Percentiles rank a stretch among this genome's conserved stretches.
Evolutionary conservation across 1,284 basidiomycete species (phyloP).

Genomic region (Coriolopsis trogii): DNA sequence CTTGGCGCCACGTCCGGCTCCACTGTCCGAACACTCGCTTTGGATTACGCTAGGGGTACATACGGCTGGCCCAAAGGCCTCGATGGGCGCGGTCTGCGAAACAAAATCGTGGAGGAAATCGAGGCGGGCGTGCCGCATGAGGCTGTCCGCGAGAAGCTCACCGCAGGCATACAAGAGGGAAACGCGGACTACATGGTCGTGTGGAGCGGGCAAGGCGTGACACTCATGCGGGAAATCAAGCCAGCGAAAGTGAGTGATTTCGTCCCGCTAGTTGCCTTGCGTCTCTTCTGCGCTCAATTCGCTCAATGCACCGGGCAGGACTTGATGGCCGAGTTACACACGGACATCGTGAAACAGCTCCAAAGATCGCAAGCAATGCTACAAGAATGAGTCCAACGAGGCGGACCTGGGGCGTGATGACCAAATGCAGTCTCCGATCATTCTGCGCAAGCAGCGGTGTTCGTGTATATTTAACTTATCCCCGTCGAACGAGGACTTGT

Average conservation of each 20-base stretch:
- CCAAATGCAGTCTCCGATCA: constrained; percentile 5
- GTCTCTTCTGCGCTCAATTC: too few species aligned
- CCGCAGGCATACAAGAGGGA: constrained; percentile 43
- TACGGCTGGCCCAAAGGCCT: constrained; percentile 69
- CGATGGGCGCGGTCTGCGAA: constrained; percentile 63
- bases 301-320: constrained; percentile 13
- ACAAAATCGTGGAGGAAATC: constrained; percentile 60
- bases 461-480: constrained; percentile 15
- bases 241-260: constrained; percentile 57
- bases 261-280: too few species aligned
- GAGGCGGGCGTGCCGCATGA: constrained; percentile 52
- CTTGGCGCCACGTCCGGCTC: constrained; percentile 48
- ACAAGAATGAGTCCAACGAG: constrained; percentile 3
- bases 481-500: not conserved
- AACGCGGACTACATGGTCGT: constrained; percentile 57
- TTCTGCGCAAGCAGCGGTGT: not conserved
- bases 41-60: constrained; percentile 63
- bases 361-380: constrained; percentile 14
- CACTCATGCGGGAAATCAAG: constrained; percentile 56
- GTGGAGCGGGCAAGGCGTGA: constrained; percentile 75
- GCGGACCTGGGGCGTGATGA: constrained; percentile 4
- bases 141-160: constrained; percentile 46
- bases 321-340: constrained; percentile 21
- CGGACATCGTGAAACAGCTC: constrained; percentile 20
- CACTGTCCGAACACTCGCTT: constrained; percentile 66